These are phyloP conservation scores for Juglanconis juglandina DNA, from an alignment of 2,329 filamentous ascomycete species.

Conservation along the genomic window DNA sequence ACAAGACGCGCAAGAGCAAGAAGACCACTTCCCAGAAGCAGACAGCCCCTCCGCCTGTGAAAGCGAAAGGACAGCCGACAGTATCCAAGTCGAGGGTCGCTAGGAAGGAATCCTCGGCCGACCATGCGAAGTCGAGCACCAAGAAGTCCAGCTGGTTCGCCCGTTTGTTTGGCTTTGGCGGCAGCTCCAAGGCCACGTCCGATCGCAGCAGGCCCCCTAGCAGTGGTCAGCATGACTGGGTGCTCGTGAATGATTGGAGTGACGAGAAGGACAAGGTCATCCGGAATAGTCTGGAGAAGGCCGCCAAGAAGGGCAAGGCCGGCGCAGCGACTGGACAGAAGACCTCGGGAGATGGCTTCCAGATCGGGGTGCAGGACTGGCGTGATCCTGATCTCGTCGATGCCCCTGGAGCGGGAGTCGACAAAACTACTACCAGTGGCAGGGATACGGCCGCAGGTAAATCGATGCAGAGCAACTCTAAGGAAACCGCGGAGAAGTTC, in stretches of 20 bases:
- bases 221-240: constrained; percentile 73
- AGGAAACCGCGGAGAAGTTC: constrained; percentile 19
- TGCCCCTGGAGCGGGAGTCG: constrained; percentile 25
- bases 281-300: constrained; percentile 32
- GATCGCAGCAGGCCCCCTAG: constrained; percentile 65
- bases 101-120: constrained; percentile 6
- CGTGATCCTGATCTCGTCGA: constrained; percentile 71
- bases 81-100: constrained; percentile 3
- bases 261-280: constrained; percentile 20
- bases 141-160: constrained; percentile 40
- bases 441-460: constrained; percentile 9
- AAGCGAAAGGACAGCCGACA: constrained; percentile 13
- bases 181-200: constrained; percentile 27
- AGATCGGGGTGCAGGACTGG: constrained; percentile 86
- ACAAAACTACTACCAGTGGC: constrained; percentile 23
- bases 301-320: constrained; percentile 29
- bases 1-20: constrained; percentile 35
- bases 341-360: constrained; percentile 57
- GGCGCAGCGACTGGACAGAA: constrained; percentile 19
- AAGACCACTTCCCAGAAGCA: constrained; percentile 31
- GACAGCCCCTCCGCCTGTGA: constrained; percentile 22
- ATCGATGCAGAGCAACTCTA: constrained; percentile 10
- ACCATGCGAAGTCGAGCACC: background rate
- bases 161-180: constrained; percentile 37
- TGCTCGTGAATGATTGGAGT: constrained; percentile 60